Evolutionary conservation across 129 eudicot genomes (phyloP).

Genomic region (Artemisia annua): DNA sequence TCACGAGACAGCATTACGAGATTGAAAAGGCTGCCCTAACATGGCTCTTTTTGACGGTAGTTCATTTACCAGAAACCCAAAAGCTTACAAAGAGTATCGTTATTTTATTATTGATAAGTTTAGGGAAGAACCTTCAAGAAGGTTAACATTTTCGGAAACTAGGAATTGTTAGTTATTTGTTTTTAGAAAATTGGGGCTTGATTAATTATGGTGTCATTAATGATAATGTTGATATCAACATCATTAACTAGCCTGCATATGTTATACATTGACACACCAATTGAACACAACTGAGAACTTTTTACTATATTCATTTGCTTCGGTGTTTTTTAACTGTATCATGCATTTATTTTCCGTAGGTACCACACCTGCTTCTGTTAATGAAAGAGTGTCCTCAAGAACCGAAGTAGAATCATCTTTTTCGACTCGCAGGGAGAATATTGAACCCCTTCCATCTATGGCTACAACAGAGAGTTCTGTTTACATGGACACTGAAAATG

Average conservation of each 20-base stretch:
- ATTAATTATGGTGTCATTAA: too few relatives aligned
- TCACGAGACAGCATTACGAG: slow-evolving; percentile 76
- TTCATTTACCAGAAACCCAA: slow-evolving; percentile 76
- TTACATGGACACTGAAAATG: slow-evolving; percentile 20
- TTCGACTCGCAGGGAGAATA: slow-evolving; percentile 1
- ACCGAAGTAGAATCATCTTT: slow-evolving; percentile 14
- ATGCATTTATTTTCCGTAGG: slow-evolving; percentile 33
- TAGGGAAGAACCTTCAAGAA: slow-evolving; percentile 76
- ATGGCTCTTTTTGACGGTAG: slow-evolving; percentile 67
- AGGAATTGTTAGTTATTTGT: too few relatives aligned
- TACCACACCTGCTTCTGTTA: slow-evolving; percentile 31
- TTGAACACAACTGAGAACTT: not conserved
- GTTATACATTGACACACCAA: not conserved
- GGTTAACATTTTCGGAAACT: too few relatives aligned
- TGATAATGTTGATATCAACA: not conserved
- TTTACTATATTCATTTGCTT: slow-evolving; percentile 3
- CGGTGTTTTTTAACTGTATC: slow-evolving; percentile 9
- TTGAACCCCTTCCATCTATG: slow-evolving; percentile 10
- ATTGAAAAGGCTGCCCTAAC: slow-evolving; percentile 54
- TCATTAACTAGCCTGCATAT: not conserved
- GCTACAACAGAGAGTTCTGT: slow-evolving; percentile 30
- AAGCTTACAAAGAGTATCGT: slow-evolving; percentile 80
- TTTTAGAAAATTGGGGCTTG: too few relatives aligned
- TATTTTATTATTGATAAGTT: slow-evolving; percentile 84
- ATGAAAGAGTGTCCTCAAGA: slow-evolving; percentile 26